These are phyloP conservation scores for Debaryomyces castellii DNA, from an alignment of 805 yeast species.

Conservation along the genomic window DNA sequence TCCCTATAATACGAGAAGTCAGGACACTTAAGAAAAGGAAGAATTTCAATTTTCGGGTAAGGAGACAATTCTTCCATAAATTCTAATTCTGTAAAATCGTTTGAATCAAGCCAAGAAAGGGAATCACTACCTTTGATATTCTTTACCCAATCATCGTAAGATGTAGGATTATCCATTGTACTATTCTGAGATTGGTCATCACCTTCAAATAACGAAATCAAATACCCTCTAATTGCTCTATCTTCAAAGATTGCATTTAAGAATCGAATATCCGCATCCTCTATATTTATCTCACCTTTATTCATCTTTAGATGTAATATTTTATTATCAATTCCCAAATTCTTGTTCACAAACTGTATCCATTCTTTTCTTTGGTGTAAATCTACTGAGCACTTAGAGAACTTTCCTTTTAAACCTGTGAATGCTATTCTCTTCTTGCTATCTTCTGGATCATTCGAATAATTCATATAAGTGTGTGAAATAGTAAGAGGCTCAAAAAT, in stretches of 20 bases:
- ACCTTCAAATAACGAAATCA: slow-evolving; percentile 17
- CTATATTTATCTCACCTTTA: slow-evolving; percentile 67
- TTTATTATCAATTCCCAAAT: slow-evolving; percentile 33
- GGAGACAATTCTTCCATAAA: slow-evolving; percentile 39
- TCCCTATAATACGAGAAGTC: slow-evolving; percentile 62
- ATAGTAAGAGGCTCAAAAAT: slow-evolving; percentile 39
- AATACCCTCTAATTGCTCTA: slow-evolving; percentile 34
- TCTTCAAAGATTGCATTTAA: slow-evolving; percentile 65
- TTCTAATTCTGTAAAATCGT: slow-evolving; percentile 75
- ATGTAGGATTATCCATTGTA: slow-evolving; percentile 1
- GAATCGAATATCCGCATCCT: slow-evolving; percentile 66
- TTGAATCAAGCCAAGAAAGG: slow-evolving; percentile 65
- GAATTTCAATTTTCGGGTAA: slow-evolving; percentile 42
- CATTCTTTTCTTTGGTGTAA: slow-evolving; percentile 39
- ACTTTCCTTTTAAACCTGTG: slow-evolving; percentile 40
- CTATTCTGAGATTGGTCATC: background rate
- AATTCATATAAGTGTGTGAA: slow-evolving; percentile 35
- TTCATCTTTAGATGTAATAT: slow-evolving; percentile 58
- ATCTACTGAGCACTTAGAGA: slow-evolving; percentile 33
- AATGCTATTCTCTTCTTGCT: slow-evolving; percentile 27
- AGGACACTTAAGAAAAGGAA: slow-evolving; percentile 54
- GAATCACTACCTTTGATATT: slow-evolving; percentile 14
- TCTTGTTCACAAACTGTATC: slow-evolving; percentile 36
- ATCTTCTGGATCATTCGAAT: slow-evolving; percentile 19
- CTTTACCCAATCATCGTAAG: slow-evolving; percentile 20